These are phyloP conservation scores for Erucastrum elatum DNA, from an alignment of 345 rosid species.

Conservation along the genomic window DNA sequence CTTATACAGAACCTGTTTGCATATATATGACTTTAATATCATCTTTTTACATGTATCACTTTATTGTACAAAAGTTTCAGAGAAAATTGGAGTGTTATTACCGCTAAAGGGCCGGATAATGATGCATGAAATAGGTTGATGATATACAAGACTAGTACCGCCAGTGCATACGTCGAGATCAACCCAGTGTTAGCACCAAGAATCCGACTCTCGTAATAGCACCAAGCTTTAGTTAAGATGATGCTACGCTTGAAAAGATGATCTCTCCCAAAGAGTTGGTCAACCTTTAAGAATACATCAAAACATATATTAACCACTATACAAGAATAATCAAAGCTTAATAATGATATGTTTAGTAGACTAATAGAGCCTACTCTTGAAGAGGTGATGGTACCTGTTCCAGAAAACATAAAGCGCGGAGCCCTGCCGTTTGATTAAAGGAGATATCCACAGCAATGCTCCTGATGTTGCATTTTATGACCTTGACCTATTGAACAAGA, in stretches of 20 bases:
- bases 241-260: constrained; percentile 89
- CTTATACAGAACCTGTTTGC: constrained; percentile 58
- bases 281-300: constrained; percentile 51
- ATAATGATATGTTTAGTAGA: background rate
- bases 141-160: constrained; percentile 69
- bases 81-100: constrained; percentile 37
- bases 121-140: constrained; percentile 72
- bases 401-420: constrained; percentile 68
- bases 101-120: constrained; percentile 70
- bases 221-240: constrained; percentile 84
- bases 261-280: constrained; percentile 59
- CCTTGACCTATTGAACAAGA: constrained; percentile 54
- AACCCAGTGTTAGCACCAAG: constrained; percentile 87
- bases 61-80: constrained; percentile 11
- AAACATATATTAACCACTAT: background rate
- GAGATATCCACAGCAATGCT: constrained; percentile 77
- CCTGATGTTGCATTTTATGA: constrained; percentile 66
- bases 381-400: constrained; percentile 57
- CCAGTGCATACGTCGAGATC: constrained; percentile 85
- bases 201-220: constrained; percentile 92
- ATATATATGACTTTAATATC: background rate
- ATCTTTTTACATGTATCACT: background rate
- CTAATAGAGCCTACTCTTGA: background rate
- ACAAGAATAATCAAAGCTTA: background rate
- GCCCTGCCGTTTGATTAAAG: constrained; percentile 77